Base-by-base conservation (phyloP, 495 filamentous ascomycete genomes). In the Xylaria palmicola region DNA sequence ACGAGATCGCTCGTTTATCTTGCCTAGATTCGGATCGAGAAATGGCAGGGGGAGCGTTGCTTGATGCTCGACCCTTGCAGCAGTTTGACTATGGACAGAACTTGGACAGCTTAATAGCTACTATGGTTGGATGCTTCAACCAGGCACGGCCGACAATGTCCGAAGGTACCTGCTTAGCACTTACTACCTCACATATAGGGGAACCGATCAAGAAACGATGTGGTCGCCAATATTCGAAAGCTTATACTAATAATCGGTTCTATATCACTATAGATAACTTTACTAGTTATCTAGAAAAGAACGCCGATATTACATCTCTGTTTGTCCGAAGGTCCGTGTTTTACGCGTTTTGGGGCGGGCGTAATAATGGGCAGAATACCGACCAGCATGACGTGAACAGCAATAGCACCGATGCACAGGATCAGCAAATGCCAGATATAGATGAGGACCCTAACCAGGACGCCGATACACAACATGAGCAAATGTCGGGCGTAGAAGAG, bases 351-450 rank as follows among this genome's bases (percentile, higher is more conserved):
- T 56, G 30, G 53, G 53, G 53, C 36, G 37, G 53, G 9, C 29
- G 22, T 27, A 22, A 39, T 24, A 1, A 20, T 43, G n/a, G 44
- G 24, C 8, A 53, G 17, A 22, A 56, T 56, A 43, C 36, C 26
- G 36, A 24, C 27, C 13, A 41, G 15, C 13, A 40, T 44, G 6
- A 6, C 6, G 36, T 29, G 20, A 43, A 56, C 17, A 56, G 36
- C 30, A 3, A 27, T 34, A 29, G 36, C 22, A 29, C 22, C 20
- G 32, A 56, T 17, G 52, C 20, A 29, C 36, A 27, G 52, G 52
- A 56, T 43, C 17, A 56, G 36, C 13, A 56, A 3, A 56, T 2
- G 82, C 81, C 19, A 83, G 65, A 6, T 54, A 69, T 36, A 40
- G 39, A 47, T 13, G 19, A 9, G 20, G 44, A 47, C 44, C 13